Evolutionary conservation across 306 rosid genomes (phyloP), one percentile per base, ranked within the genome.

Genomic region (Ormosia emarginata): DNA sequence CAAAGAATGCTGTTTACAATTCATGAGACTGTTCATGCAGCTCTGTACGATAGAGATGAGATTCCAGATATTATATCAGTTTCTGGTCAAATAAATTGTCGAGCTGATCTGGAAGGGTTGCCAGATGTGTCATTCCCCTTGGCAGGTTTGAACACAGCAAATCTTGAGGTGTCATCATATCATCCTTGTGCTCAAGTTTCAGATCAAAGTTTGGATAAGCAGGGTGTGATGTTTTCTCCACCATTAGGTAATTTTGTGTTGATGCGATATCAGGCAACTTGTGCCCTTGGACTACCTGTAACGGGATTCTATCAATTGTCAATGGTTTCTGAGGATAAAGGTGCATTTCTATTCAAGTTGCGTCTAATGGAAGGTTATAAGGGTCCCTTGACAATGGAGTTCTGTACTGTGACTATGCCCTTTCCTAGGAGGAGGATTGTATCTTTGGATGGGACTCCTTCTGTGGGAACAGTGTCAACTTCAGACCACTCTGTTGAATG

Each of bases 291-390:
- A 80, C 94, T 98, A 40, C 98, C 97, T 69, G 77, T 96, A 77
- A 91, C 86, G 83, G 98, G 97, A 78, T 93, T 96, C 85, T 93
- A 91, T 85, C 99, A 93, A 79, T 83, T 96, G 90, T 96, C 98
- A 44, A 93, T 96, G 98, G 97, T 96, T 61, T 96, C 99, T 46
- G 98, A 93, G 87, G 98, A 96, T 76, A 90, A 96, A 84, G 99
- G 99, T 62, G 99, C 98, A 56, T 96, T 96, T 87, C 86, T 96
- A 75, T 96, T 96, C 88, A 93, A 93, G 87, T 80, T 95, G 85
- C 77, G 72, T 79, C 76, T 95, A 65, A 90, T 95, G 97, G 98
- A 91, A 90, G 99, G 99, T 83, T 95, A 92, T 68, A 95, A 83
- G 86, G 76, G 97, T 75, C 98, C 99, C 50, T 83, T 93, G 78